These are phyloP conservation scores for Cryptosporidium tyzzeri DNA, from an alignment of 169 alveolate genomes.

Conservation along the genomic window DNA sequence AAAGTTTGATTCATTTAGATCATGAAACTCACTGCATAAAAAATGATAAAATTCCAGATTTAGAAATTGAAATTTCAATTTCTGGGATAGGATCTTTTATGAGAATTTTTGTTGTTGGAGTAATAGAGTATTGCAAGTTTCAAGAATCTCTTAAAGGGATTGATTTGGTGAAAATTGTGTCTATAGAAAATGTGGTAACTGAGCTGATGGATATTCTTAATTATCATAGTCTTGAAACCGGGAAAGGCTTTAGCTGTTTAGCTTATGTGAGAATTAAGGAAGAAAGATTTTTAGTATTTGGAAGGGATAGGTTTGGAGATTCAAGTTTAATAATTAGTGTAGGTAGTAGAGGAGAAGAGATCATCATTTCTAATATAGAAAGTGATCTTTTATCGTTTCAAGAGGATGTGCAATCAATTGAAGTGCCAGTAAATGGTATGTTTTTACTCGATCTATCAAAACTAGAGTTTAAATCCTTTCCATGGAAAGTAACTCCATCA, in stretches of 20 bases:
- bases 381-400: constrained; percentile 9
- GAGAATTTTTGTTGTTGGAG: constrained; percentile 12
- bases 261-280: neutral
- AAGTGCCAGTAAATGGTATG: constrained; percentile 31
- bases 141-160: neutral
- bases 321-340: constrained; percentile 42
- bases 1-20: neutral
- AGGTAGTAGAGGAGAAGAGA: constrained; percentile 25
- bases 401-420: constrained; percentile 38
- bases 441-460: constrained; percentile 17
- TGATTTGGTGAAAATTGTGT: neutral
- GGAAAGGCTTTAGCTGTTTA: constrained; percentile 33
- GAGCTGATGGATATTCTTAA: neutral
- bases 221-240: neutral
- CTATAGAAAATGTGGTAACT: neutral
- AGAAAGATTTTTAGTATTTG: constrained; percentile 36
- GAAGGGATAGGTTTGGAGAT: constrained; percentile 54
- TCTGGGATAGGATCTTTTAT: neutral
- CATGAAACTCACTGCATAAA: neutral
- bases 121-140: constrained; percentile 3
- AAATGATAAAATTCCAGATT: neutral
- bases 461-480: neutral
- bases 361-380: constrained; percentile 25
- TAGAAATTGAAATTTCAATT: neutral
- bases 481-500: constrained; percentile 20